Evolutionary conservation across 2,329 filamentous ascomycete genomes (phyloP).

Genomic region (Ceratocystiopsis sp.): DNA sequence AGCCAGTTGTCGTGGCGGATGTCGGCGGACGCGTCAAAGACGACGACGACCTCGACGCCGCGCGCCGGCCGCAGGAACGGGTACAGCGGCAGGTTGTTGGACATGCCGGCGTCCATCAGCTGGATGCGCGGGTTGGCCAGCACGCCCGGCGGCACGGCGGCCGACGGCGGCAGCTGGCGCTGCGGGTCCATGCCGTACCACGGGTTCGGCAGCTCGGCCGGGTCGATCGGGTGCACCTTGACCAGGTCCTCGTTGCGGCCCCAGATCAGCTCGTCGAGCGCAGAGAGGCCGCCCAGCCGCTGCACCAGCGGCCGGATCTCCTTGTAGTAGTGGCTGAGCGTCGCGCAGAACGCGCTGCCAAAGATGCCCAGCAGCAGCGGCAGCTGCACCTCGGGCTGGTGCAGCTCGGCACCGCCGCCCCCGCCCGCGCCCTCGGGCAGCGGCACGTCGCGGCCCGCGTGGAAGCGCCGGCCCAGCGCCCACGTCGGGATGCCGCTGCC

Average conservation of each 20-base stretch:
- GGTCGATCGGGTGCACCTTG: constrained; percentile 89
- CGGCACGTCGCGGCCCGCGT: constrained; percentile 49
- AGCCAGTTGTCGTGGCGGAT: constrained; percentile 94
- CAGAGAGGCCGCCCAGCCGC: constrained; percentile 54
- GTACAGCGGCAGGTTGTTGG: constrained; percentile 93
- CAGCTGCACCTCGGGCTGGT: constrained; percentile 69
- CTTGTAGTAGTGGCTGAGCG: constrained; percentile 86
- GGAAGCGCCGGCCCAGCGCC: constrained; percentile 73
- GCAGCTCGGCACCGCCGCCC: constrained; percentile 31
- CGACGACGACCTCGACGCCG: constrained; percentile 75
- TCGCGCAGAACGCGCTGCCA: constrained; percentile 91
- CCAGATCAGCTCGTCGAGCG: constrained; percentile 68
- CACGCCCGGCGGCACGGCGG: constrained; percentile 62
- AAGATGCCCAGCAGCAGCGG: constrained; percentile 86
- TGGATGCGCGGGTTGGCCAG: constrained; percentile 55
- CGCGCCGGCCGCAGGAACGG: constrained; percentile 77
- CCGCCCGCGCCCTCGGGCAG: constrained; percentile 23
- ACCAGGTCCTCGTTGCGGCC: constrained; percentile 69
- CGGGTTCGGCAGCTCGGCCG: constrained; percentile 80
- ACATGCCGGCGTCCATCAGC: constrained; percentile 97
- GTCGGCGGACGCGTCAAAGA: constrained; percentile 89
- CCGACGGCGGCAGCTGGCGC: constrained; percentile 39
- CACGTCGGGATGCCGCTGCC: constrained; percentile 86
- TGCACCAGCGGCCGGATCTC: constrained; percentile 74
- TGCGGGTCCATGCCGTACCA: constrained; percentile 58